A percentile compares a stretch with the other conserved stretches of the same genome.
These are phyloP conservation scores for Corymbia maculata DNA, from an alignment of 345 rosid species.

Conservation along the genomic window DNA sequence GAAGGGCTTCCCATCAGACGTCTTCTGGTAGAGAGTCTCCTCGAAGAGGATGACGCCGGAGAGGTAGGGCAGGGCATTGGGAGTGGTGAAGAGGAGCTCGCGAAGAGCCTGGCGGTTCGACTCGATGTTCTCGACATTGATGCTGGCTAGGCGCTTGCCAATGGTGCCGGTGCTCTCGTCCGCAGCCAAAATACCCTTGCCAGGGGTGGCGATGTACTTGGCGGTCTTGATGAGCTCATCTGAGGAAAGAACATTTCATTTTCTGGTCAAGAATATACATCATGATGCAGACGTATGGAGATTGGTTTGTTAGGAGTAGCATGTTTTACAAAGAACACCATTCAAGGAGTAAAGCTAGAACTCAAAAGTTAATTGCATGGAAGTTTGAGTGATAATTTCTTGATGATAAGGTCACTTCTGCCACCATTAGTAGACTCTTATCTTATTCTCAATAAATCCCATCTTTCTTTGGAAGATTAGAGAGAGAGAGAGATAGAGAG, in stretches of 20 bases:
- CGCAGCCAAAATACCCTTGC: constrained; percentile 92
- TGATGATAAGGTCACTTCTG: neutral
- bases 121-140: constrained; percentile 84
- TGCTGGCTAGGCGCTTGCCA: constrained; percentile 86
- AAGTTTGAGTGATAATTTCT: neutral
- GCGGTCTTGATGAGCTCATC: constrained; percentile 91
- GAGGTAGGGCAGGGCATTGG: constrained; percentile 55
- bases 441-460: neutral
- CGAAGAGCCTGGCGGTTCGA: constrained; percentile 94
- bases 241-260: constrained; percentile 7
- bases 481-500: neutral
- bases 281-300: neutral
- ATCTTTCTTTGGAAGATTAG: neutral
- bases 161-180: constrained; percentile 98
- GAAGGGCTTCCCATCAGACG: constrained; percentile 66
- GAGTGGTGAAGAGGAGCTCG: constrained; percentile 85
- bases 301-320: neutral
- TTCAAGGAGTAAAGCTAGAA: neutral
- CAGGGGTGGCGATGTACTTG: constrained; percentile 87
- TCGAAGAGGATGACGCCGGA: constrained; percentile 95
- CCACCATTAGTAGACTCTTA: neutral
- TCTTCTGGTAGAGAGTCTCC: constrained; percentile 90
- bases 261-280: neutral
- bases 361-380: neutral
- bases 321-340: neutral